Percentiles rank a stretch among this genome's conserved stretches.
phyloP scores from a whole-genome alignment of 2,329 filamentous ascomycete genomes.

The Fusarium keratoplasticum region DNA sequence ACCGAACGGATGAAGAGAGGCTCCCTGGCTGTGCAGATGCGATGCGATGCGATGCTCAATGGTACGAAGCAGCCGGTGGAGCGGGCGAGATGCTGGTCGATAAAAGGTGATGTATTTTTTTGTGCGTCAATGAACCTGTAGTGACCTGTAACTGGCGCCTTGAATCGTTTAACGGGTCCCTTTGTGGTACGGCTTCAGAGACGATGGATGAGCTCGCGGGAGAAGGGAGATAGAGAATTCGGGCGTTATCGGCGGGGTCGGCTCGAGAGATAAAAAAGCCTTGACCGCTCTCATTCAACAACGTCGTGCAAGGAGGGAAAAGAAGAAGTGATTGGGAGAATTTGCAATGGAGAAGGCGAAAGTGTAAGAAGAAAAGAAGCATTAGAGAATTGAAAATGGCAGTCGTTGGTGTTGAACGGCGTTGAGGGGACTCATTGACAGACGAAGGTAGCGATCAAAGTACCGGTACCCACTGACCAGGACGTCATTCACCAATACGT shows the following conservation, averaged over 20 bases:
- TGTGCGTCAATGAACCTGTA: background rate
- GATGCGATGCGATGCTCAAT: background rate
- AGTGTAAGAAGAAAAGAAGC: background rate
- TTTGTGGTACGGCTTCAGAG: constrained; percentile 14
- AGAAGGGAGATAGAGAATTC: constrained; percentile 16
- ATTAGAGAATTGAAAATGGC: constrained; percentile 9
- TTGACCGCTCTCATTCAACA: constrained; percentile 10
- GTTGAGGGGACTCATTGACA: constrained; percentile 14
- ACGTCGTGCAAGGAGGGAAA: background rate
- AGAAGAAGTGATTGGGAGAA: background rate
- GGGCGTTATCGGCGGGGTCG: constrained; percentile 28
- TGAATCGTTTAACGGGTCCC: constrained; percentile 1
- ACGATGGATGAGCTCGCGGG: background rate
- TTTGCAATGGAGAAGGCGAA: background rate
- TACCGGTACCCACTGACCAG: constrained; percentile 27
- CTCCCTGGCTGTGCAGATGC: background rate
- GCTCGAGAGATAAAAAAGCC: background rate
- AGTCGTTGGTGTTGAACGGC: constrained; percentile 27
- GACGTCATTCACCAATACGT: constrained; percentile 27
- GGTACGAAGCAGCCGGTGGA: background rate
- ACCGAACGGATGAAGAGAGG: background rate
- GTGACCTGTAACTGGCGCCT: background rate
- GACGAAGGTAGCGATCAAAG: constrained; percentile 12
- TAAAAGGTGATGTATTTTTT: background rate
- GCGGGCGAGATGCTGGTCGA: background rate